Percentiles rank a stretch among this genome's conserved stretches.
These are phyloP conservation scores for Pugionium dolabratum DNA, from an alignment of 345 rosid species.

Conservation along the genomic window DNA sequence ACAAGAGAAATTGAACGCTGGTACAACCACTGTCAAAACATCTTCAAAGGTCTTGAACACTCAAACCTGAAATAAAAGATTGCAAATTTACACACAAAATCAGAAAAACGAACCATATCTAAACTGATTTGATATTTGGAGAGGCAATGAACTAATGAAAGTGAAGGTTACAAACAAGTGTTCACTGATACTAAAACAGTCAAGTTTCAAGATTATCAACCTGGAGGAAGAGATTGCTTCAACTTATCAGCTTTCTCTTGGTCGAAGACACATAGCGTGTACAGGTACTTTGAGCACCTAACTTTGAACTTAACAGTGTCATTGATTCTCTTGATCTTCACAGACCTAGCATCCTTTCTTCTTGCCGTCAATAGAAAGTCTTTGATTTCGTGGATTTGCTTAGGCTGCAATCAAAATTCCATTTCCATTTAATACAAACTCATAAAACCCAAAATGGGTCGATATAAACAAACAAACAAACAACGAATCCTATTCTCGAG, in stretches of 20 bases:
- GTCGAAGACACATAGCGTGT: constrained; percentile 65
- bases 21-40: neutral
- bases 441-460: too few relatives aligned
- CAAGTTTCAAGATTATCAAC: constrained; percentile 8
- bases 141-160: too few relatives aligned
- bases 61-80: constrained; percentile 60
- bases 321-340: constrained; percentile 66
- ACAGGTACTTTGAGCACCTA: constrained; percentile 63
- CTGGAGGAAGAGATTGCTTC: constrained; percentile 74
- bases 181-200: neutral
- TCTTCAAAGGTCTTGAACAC: constrained; percentile 65
- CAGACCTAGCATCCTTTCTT: constrained; percentile 72
- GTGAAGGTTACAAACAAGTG: too few relatives aligned
- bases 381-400: constrained; percentile 67
- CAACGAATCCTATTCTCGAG: too few relatives aligned
- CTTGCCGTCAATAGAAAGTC: constrained; percentile 70
- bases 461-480: too few relatives aligned
- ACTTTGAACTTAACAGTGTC: constrained; percentile 70
- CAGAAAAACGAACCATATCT: too few relatives aligned
- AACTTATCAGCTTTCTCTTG: constrained; percentile 69
- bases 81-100: too few relatives aligned
- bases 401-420: constrained; percentile 44
- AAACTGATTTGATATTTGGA: too few relatives aligned
- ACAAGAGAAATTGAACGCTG: too few relatives aligned
- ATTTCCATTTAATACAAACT: too few relatives aligned